phyloP scores from a whole-genome alignment of 208 protist genomes.

The Leishmania tarentolae region DNA sequence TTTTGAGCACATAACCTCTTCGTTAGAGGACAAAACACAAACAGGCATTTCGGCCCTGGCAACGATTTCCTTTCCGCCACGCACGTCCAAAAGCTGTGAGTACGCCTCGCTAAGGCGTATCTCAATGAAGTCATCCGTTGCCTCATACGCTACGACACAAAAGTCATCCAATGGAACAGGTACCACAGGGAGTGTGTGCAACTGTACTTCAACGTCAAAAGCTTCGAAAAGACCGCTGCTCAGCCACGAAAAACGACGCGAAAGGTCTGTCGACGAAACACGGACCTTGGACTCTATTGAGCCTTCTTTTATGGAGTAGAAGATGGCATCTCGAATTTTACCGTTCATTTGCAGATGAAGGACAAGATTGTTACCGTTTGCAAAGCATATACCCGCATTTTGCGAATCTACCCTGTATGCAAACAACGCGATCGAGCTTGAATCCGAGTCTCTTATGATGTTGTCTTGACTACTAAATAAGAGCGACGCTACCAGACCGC shows the following conservation, averaged over 20 bases:
- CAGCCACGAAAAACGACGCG: conserved; percentile 37
- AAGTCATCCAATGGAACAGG: conserved; percentile 24
- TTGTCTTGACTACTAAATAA: conserved; percentile 22
- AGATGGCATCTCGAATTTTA: conserved; percentile 14
- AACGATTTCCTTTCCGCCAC: conserved; percentile 19
- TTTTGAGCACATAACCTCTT: conserved; percentile 9
- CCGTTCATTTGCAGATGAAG: conserved; percentile 23
- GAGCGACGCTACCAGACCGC: conserved; percentile 35
- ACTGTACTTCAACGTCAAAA: conserved; percentile 29
- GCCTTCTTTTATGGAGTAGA: conserved; percentile 5
- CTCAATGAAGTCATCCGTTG: conserved; percentile 16
- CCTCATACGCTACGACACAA: conserved; percentile 18
- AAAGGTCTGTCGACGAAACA: conserved; percentile 15
- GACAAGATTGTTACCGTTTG: conserved; percentile 26
- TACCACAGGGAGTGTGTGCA: conserved; percentile 29
- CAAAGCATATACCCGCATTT: conserved; percentile 28
- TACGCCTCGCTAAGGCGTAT: conserved; percentile 20
- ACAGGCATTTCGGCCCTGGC: conserved; percentile 9
- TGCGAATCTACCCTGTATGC: conserved; percentile 29
- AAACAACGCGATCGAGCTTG: conserved; percentile 34
- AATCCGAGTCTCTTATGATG: conserved; percentile 23
- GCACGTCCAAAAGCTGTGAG: conserved; percentile 22
- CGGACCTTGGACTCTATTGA: conserved; percentile 21
- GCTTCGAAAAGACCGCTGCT: neutral
- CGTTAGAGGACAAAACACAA: conserved; percentile 9